phyloP scores from a whole-genome alignment of 2,329 filamentous ascomycete genomes.

The Aureobasidium sp. region DNA sequence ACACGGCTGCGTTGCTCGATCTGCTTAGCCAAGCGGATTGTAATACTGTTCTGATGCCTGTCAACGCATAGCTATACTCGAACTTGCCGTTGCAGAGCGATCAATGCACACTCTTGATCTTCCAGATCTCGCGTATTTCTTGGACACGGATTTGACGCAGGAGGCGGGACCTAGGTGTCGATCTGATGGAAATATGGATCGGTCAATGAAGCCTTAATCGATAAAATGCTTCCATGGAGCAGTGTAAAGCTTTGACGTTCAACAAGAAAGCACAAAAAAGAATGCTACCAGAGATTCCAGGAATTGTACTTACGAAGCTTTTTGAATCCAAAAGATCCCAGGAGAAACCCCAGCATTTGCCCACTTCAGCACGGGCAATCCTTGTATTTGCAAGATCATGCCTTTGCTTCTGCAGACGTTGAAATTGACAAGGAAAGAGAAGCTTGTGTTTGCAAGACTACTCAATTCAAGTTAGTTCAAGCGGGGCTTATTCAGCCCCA shows the following conservation, averaged over 20 bases:
- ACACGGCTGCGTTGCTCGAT: neutral
- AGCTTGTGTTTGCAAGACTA: conserved; percentile 2
- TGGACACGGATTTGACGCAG: neutral
- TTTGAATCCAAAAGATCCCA: neutral
- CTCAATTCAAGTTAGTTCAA: neutral
- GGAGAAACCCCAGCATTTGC: neutral
- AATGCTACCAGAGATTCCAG: neutral
- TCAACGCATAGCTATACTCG: neutral
- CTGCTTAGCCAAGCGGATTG: neutral
- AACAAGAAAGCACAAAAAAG: neutral
- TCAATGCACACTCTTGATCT: neutral
- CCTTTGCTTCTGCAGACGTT: neutral
- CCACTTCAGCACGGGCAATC: neutral
- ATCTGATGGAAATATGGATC: neutral
- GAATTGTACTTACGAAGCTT: neutral
- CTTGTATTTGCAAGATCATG: conserved; percentile 1
- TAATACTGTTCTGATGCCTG: neutral
- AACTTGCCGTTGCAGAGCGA: neutral
- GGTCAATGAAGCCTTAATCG: neutral
- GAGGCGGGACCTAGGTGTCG: neutral
- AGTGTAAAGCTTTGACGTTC: neutral
- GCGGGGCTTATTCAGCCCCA: neutral
- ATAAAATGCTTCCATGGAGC: neutral
- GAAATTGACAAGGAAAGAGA: neutral
- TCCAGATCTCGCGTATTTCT: neutral